phyloP scores from a whole-genome alignment of 2,329 filamentous ascomycete genomes.

The Epichloe bromicola region DNA sequence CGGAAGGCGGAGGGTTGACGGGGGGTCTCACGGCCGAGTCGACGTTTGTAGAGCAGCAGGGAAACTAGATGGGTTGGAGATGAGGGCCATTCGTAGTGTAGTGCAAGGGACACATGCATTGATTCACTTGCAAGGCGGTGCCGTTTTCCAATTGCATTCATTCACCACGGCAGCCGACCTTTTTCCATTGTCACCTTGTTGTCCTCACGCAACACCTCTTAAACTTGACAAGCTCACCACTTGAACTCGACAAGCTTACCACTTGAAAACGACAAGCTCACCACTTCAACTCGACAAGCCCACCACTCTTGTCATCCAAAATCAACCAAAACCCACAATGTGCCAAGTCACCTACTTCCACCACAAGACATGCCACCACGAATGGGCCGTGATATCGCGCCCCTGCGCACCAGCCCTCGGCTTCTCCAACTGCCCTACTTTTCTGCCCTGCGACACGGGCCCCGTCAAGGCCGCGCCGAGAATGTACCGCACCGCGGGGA shows the following conservation, averaged over 20 bases:
- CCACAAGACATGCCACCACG: slow-evolving; percentile 36
- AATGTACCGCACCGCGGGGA: slow-evolving; percentile 21
- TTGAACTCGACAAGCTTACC: too few species aligned
- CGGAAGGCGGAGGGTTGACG: slow-evolving; percentile 15
- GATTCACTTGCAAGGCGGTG: too few species aligned
- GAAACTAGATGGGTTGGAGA: not conserved
- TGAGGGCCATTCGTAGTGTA: not conserved
- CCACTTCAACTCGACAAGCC: too few species aligned
- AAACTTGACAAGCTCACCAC: too few species aligned
- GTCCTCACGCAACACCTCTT: too few species aligned
- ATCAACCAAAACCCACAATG: slow-evolving; percentile 20
- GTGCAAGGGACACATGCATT: too few species aligned
- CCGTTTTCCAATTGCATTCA: too few species aligned
- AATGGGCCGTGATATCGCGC: slow-evolving; percentile 34
- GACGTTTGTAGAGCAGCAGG: slow-evolving; percentile 13
- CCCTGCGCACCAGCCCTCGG: slow-evolving; percentile 37
- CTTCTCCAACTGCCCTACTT: slow-evolving; percentile 33
- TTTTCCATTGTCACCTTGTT: too few species aligned
- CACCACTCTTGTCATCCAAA: too few species aligned
- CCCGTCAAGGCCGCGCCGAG: slow-evolving; percentile 22
- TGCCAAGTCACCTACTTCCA: slow-evolving; percentile 35
- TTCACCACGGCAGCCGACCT: too few species aligned
- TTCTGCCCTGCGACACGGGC: slow-evolving; percentile 21
- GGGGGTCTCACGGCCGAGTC: slow-evolving; percentile 18
- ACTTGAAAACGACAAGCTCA: too few species aligned